Evolutionary conservation across 345 rosid genomes (phyloP).

Genomic region (Trapa bicornis): DNA sequence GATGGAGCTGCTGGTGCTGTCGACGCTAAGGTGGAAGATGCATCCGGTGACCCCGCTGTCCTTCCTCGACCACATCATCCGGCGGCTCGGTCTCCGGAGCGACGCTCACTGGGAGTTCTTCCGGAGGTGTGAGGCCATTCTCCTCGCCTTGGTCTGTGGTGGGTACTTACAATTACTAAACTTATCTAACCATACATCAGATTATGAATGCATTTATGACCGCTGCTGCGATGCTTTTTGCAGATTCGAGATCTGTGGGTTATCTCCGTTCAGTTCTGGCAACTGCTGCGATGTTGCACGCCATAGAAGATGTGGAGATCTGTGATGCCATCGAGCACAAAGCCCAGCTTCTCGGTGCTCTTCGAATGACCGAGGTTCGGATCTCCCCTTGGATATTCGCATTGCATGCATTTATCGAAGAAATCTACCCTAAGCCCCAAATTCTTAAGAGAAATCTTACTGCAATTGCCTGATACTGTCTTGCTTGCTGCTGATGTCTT

Average conservation of each 20-base stretch:
- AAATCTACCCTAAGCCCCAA: no score
- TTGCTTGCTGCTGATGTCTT: background rate
- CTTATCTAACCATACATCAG: background rate
- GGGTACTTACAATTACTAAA: background rate
- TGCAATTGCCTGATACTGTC: background rate
- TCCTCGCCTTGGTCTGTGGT: slow-evolving; percentile 61
- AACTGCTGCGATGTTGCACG: slow-evolving; percentile 71
- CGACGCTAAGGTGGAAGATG: slow-evolving; percentile 86
- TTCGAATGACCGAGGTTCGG: slow-evolving; percentile 45
- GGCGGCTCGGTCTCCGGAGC: slow-evolving; percentile 59
- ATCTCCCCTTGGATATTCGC: background rate
- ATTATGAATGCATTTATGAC: no score
- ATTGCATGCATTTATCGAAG: no score
- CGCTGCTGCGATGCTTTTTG: background rate
- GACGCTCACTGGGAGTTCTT: slow-evolving; percentile 54
- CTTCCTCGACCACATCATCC: slow-evolving; percentile 56
- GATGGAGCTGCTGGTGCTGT: slow-evolving; percentile 89
- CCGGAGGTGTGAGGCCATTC: slow-evolving; percentile 45
- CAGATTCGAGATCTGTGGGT: slow-evolving; percentile 59
- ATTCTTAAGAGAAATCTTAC: no score
- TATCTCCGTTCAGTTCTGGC: slow-evolving; percentile 76
- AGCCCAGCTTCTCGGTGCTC: slow-evolving; percentile 46
- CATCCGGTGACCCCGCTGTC: slow-evolving; percentile 76
- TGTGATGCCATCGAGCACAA: slow-evolving; percentile 32
- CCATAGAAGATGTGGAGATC: slow-evolving; percentile 45